Percentiles rank a stretch among this genome's conserved stretches.
These are phyloP conservation scores for Fusarium keratoplasticum DNA, from an alignment of 2,329 filamentous ascomycete genomes.

Conservation along the genomic window DNA sequence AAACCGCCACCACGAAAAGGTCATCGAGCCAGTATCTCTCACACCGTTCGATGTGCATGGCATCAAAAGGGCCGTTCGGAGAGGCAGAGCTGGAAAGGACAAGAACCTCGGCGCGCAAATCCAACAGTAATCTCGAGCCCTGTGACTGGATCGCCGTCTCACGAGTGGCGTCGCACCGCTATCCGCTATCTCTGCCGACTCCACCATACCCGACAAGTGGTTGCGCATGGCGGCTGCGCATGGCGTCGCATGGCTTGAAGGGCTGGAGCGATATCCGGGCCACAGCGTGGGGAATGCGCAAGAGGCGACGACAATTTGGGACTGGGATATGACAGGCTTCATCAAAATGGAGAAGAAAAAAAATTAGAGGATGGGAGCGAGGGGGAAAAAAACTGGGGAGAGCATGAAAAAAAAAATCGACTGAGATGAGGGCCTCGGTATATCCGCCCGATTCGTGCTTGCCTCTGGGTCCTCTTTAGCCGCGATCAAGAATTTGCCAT, in stretches of 20 bases:
- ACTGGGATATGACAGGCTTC: conserved; percentile 17
- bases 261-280: conserved; percentile 23
- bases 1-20: conserved; percentile 13
- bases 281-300: conserved; percentile 28
- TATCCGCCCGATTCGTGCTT: conserved; percentile 33
- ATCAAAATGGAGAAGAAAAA: conserved; percentile 3
- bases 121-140: conserved; percentile 17
- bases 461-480: conserved; percentile 21
- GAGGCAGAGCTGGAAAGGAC: not conserved
- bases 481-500: conserved; percentile 36
- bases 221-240: conserved; percentile 27
- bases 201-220: conserved; percentile 36
- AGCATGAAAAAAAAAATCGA: conserved; percentile 18
- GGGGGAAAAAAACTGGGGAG: conserved; percentile 29
- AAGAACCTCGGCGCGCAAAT: not conserved
- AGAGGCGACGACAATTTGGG: conserved; percentile 27
- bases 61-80: not conserved
- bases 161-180: conserved; percentile 28
- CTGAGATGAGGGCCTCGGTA: conserved; percentile 28
- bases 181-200: conserved; percentile 35
- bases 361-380: not conserved
- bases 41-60: conserved; percentile 14
- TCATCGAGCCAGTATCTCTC: conserved; percentile 23
- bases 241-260: conserved; percentile 21
- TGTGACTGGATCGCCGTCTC: conserved; percentile 21